Evolutionary conservation across 1,139 yeast genomes (phyloP).

Genomic region (Pichia sp.): DNA sequence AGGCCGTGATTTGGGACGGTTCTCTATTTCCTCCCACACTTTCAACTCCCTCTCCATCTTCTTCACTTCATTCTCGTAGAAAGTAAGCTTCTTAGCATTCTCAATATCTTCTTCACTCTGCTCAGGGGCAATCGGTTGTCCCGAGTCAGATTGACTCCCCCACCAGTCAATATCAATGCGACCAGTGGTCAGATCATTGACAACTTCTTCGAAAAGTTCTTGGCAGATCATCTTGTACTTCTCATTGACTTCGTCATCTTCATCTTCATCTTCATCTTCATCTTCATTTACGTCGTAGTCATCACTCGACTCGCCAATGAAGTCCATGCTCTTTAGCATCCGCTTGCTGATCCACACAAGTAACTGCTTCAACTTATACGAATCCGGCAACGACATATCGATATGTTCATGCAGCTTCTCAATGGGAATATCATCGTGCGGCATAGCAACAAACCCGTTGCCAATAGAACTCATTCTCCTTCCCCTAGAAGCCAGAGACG

Average conservation of each 20-base stretch:
- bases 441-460: conserved; percentile 62
- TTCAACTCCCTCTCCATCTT: conserved; percentile 40
- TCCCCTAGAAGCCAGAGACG: conserved; percentile 54
- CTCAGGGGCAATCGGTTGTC: conserved; percentile 13
- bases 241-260: conserved; percentile 19
- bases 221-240: conserved; percentile 32
- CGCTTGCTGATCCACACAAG: conserved; percentile 63
- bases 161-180: conserved; percentile 65
- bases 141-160: conserved; percentile 31
- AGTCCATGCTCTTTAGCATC: conserved; percentile 12
- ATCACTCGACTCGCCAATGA: neutral
- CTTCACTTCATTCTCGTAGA: conserved; percentile 38
- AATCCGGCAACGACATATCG: conserved; percentile 59
- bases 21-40: conserved; percentile 5
- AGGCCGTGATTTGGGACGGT: too few species aligned
- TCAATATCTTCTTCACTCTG: conserved; percentile 50
- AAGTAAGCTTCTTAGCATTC: conserved; percentile 39
- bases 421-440: conserved; percentile 56
- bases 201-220: conserved; percentile 59
- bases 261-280: conserved; percentile 1
- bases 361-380: conserved; percentile 65
- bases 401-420: conserved; percentile 56
- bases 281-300: neutral
- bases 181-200: conserved; percentile 53
- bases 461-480: conserved; percentile 71